Evolutionary conservation across 225 moss, liverwort and hornwort genomes (phyloP), one percentile per base, ranked within the genome.

Genomic region (Pseudisothecium myosuroides): DNA sequence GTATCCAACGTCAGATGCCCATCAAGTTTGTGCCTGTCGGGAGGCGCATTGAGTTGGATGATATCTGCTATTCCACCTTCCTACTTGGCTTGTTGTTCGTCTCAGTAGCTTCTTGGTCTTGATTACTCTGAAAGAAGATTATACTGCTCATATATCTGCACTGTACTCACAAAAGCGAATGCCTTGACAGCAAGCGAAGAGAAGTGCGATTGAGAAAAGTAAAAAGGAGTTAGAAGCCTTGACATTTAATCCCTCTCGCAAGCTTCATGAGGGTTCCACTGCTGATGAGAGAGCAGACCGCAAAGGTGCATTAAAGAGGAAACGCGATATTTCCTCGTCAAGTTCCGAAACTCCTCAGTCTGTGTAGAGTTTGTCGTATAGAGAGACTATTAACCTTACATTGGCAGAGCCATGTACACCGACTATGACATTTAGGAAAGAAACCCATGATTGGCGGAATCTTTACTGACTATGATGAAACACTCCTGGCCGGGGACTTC

Each of bases 161-260:
- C 43, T 82, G n/a, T 82, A 85, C 92, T 94, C 20, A 91, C 49
- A 45, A 84, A 54, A 85, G 67, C 65, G 59, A 65, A 39, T 88
- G 75, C 60, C 81, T 71, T 91, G 76, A 91, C 95, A 95, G 95
- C 85, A 89, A 79, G 93, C 89, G 67, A 93, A 88, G 87, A 89
- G 89, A 87, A 73, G 43, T 36, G 80, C 91, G 67, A 86, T 95
- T 76, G 92, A 90, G 88, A 91, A 83, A 65, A 81, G 76, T 72
- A 84, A 73, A 62, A 85, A 62, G 87, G 93, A 95, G 76, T 78
- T 92, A 88, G 91, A 92, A 89, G 85, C 86, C 63, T 83, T 95
- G 88, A 92, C 84, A 72, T 93, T 91, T 74, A 91, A 93, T 82
- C 93, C 95, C 80, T 90, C 92, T 65, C 89, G 89, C 72, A 84